phyloP scores from a whole-genome alignment of 2,329 filamentous ascomycete species.

The Trichoderma semiorbis region DNA sequence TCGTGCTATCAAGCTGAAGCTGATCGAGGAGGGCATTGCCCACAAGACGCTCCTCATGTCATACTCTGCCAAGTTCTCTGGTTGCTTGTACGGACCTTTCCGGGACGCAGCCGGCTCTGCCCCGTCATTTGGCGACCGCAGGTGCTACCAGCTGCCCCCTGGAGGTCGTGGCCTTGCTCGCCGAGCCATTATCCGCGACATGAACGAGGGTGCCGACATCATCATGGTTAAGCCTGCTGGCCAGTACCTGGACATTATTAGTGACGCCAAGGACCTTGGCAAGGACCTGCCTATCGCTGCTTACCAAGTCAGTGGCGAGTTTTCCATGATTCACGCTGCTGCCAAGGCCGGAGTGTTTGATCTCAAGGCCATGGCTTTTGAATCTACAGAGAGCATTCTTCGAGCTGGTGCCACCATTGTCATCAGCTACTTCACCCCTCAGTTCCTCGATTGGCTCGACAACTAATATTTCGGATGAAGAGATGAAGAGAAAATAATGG shows the following conservation, averaged over 20 bases:
- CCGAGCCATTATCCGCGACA: constrained; percentile 84
- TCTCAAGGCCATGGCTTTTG: constrained; percentile 89
- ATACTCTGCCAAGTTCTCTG: constrained; percentile 96
- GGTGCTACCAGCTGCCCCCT: constrained; percentile 94
- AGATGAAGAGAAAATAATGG: background rate
- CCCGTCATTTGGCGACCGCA: constrained; percentile 89
- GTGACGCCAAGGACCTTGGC: constrained; percentile 91
- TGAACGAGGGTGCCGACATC: constrained; percentile 90
- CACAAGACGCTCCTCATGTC: constrained; percentile 94
- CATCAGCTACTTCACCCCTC: constrained; percentile 90
- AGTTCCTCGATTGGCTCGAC: constrained; percentile 65
- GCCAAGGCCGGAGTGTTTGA: constrained; percentile 97
- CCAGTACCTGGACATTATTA: constrained; percentile 95
- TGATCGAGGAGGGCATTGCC: constrained; percentile 90
- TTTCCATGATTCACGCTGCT: constrained; percentile 93
- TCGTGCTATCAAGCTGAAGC: constrained; percentile 93
- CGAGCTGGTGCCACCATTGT: constrained; percentile 91
- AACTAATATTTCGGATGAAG: constrained; percentile 34
- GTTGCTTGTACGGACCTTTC: constrained; percentile 95
- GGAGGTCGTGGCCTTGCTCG: constrained; percentile 88
- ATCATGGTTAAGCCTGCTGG: constrained; percentile 99
- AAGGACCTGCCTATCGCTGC: constrained; percentile 89
- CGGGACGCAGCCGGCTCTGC: constrained; percentile 89
- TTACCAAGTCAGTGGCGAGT: constrained; percentile 97
- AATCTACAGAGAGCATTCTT: constrained; percentile 89